Conservation (phyloP, 2,329 filamentous ascomycete genomes). For the Tolypocladium tundrense region DNA sequence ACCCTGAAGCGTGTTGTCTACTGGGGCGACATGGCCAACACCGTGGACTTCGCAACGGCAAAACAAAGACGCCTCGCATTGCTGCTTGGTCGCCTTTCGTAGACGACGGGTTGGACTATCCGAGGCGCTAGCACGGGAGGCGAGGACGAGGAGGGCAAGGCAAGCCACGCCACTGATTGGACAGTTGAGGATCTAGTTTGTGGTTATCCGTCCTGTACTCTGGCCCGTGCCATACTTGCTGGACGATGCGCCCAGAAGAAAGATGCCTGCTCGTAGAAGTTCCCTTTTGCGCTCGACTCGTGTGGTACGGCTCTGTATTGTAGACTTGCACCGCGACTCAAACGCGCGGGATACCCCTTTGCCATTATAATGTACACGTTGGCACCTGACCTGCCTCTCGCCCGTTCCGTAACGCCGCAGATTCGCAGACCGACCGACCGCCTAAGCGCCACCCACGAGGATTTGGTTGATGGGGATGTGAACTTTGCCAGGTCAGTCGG, state of each 20-base stretch:
- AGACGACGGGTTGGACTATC: too few relatives aligned
- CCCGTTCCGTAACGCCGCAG: background rate
- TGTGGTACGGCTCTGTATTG: background rate
- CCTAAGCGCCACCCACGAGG: constrained; percentile 55
- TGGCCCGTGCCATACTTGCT: background rate
- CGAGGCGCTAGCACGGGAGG: too few relatives aligned
- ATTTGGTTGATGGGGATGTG: constrained; percentile 64
- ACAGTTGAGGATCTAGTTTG: background rate
- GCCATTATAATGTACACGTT: background rate
- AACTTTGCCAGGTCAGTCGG: constrained; percentile 28
- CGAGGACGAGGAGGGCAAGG: too few relatives aligned
- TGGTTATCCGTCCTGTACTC: background rate
- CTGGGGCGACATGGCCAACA: too few relatives aligned
- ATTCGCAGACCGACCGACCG: background rate
- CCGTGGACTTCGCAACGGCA: too few relatives aligned
- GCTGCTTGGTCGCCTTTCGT: too few relatives aligned
- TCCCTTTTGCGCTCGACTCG: background rate
- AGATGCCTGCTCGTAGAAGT: background rate
- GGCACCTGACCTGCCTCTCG: background rate
- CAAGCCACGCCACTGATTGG: background rate
- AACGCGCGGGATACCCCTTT: background rate
- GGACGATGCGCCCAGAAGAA: background rate
- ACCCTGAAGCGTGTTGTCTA: too few relatives aligned
- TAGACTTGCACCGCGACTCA: background rate
- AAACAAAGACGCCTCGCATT: too few relatives aligned